A percentile compares a stretch with the other conserved stretches of the same genome.
Evolutionary conservation across 192 early-diverging fungal genomes (phyloP).

Genomic region (Coemansia sp.): DNA sequence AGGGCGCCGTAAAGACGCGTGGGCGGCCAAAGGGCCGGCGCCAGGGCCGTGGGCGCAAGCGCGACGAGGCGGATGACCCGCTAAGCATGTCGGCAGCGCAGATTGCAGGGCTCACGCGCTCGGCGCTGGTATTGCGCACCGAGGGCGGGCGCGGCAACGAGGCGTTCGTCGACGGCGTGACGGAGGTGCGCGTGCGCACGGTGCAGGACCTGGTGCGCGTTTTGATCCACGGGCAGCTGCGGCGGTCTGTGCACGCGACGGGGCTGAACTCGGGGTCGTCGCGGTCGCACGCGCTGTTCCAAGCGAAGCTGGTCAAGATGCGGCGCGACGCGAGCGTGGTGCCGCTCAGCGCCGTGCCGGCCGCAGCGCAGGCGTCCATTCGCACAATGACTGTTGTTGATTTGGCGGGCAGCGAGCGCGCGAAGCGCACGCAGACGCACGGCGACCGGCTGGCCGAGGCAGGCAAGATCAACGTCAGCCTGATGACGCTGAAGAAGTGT

Average conservation of each 20-base stretch:
- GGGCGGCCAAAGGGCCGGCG: neutral
- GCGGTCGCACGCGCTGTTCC: conserved; percentile 67
- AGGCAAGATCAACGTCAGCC: conserved; percentile 66
- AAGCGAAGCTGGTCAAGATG: conserved; percentile 61
- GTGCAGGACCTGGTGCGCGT: conserved; percentile 60
- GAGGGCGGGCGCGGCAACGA: conserved; percentile 45
- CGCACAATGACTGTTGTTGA: conserved; percentile 63
- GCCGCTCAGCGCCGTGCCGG: neutral
- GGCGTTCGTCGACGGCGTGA: conserved; percentile 62
- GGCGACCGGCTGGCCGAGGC: conserved; percentile 64
- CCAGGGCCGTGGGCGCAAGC: neutral
- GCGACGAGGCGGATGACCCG: conserved; percentile 20
- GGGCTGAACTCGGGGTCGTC: conserved; percentile 57
- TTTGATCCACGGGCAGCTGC: conserved; percentile 57
- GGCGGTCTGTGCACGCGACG: conserved; percentile 59
- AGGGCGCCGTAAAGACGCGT: neutral
- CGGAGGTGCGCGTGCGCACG: conserved; percentile 57
- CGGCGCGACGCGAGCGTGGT: conserved; percentile 44
- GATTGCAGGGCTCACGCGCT: conserved; percentile 24
- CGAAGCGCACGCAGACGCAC: conserved; percentile 51
- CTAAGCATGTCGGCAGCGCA: conserved; percentile 26
- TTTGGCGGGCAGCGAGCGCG: conserved; percentile 68
- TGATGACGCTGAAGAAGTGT: conserved; percentile 72
- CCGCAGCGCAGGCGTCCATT: conserved; percentile 22
- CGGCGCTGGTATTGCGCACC: conserved; percentile 29